phyloP scores from a whole-genome alignment of 106 monocot genomes.

The Chionographis japonica region DNA sequence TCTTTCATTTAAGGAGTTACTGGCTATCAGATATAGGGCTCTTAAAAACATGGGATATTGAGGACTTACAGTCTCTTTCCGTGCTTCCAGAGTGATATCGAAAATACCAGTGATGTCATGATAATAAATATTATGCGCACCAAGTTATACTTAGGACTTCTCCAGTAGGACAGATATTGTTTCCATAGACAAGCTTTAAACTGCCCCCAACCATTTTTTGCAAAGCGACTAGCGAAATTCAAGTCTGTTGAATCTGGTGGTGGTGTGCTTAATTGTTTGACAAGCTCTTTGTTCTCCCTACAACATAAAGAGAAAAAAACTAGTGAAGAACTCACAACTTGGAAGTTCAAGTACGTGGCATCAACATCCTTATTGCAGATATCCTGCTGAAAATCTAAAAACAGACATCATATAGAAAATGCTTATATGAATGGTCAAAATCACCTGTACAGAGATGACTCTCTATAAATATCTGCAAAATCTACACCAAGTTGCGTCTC shows the following conservation, averaged over 20 bases:
- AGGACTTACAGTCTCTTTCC: constrained; percentile 49
- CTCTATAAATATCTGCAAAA: constrained; percentile 43
- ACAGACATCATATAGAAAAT: no score
- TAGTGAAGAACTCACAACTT: no score
- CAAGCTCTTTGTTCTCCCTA: constrained; percentile 54
- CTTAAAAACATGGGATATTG: background rate
- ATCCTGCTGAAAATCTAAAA: no score
- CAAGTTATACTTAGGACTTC: constrained; percentile 69
- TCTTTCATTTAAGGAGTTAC: no score
- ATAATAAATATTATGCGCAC: constrained; percentile 31
- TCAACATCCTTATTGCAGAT: no score
- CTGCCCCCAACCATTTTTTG: constrained; percentile 57
- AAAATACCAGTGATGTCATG: constrained; percentile 18
- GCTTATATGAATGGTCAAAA: background rate
- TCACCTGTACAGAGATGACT: constrained; percentile 38
- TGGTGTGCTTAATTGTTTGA: constrained; percentile 39
- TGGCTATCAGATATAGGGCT: no score
- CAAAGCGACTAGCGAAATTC: constrained; percentile 51
- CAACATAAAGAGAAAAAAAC: constrained; percentile 4
- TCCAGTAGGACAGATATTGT: constrained; percentile 75
- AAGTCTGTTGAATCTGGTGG: constrained; percentile 47
- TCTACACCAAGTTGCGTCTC: constrained; percentile 37
- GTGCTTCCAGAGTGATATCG: constrained; percentile 40
- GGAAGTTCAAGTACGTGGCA: no score
- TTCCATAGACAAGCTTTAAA: constrained; percentile 87